Evolutionary conservation across 306 rosid genomes (phyloP).

Genomic region (Vigna nakashimae): DNA sequence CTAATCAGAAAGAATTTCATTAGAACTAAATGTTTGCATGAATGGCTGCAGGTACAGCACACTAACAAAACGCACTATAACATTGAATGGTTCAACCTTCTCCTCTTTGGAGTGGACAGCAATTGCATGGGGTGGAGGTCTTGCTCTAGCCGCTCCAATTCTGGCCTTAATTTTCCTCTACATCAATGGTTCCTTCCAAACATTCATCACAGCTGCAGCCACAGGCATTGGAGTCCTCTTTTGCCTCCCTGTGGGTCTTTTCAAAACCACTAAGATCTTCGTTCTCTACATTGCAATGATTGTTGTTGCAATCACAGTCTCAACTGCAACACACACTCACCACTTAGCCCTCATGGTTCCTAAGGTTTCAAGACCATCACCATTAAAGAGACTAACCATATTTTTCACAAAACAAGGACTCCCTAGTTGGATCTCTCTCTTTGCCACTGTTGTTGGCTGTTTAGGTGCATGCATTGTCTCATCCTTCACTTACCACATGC

Average conservation of each 20-base stretch:
- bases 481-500: conserved; percentile 75
- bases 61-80: conserved; percentile 57
- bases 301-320: conserved; percentile 53
- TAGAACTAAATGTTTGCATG: too few relatives aligned
- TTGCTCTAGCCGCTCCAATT: conserved; percentile 62
- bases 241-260: conserved; percentile 77
- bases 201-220: conserved; percentile 56
- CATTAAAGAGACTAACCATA: conserved; percentile 8
- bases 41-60: conserved; percentile 59
- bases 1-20: too few relatives aligned
- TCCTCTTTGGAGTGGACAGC: conserved; percentile 81
- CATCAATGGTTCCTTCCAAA: conserved; percentile 57
- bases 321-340: conserved; percentile 72
- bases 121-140: conserved; percentile 77
- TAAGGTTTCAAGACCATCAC: conserved; percentile 39
- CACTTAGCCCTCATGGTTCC: conserved; percentile 68
- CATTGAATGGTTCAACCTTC: conserved; percentile 36
- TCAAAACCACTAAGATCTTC: conserved; percentile 65
- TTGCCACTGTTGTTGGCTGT: conserved; percentile 56
- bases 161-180: conserved; percentile 58
- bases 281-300: conserved; percentile 68
- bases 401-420: conserved; percentile 44
- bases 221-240: conserved; percentile 67
- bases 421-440: conserved; percentile 60
- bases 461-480: conserved; percentile 61